Evolutionary conservation across 2,329 filamentous ascomycete genomes (phyloP), one percentile per base, ranked within the genome.

Genomic region (Claviceps spartinae): DNA sequence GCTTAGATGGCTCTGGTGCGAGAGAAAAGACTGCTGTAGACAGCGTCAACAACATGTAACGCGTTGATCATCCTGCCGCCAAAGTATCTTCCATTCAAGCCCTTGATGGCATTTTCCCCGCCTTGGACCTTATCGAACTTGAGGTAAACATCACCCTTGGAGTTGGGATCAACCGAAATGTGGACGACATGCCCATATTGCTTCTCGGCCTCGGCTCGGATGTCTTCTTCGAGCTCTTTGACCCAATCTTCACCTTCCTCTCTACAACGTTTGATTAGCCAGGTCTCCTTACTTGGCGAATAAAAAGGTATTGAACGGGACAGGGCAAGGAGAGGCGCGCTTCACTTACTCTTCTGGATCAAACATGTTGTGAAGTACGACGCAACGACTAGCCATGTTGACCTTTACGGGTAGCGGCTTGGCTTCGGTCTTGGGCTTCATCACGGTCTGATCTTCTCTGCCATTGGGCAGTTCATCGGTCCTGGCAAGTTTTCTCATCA

Each of bases 101-200:
- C 93, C 69, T 95, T 94, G 72, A 97, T 94, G 62, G 93, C 93
- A 67, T 96, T 97, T 71, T 96, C 88, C 66, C 91, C 91, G 61
- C 91, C 91, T 67, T 90, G 82, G 56, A 97, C 87, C 64, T 88
- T 86, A 71, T 95, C 89, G 73, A 98, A 98, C 70, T 98, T 98
- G 68, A 98, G 83, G 70, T 95, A 98, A 62, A 98, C 91, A 67
- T 98, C 93, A 70, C 93, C 93, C 69, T 86, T 82, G 47, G 89
- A 93, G 72, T 95, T 94, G 59, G 86, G 82, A 74, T 97, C 91
- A 70, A 95, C 79, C 61, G 89, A 81, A 71, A 97, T 94, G 81
- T 98, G 93, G 68, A 97, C 89, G 63, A 98, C 91, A 62, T 91
- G 87, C 64, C 93, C 93, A 75, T 97, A 98, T 76, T 93, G 95